These are phyloP conservation scores for Diaporthe aspalathi DNA, from an alignment of 2,329 filamentous ascomycete genomes.

Conservation along the genomic window DNA sequence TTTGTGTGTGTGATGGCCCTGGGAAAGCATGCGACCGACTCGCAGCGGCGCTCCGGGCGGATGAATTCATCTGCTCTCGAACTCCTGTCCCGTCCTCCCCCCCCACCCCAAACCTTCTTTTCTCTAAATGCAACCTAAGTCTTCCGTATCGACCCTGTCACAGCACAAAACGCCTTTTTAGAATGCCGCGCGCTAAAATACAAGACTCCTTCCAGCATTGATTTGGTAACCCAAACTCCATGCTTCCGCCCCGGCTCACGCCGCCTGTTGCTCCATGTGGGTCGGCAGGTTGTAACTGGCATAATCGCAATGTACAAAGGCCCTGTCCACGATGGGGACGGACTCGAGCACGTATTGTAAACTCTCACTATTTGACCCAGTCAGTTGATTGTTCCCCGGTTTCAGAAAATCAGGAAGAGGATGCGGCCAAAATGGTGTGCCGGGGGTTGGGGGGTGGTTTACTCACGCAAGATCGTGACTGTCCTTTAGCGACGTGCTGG, in stretches of 20 bases:
- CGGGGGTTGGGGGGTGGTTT: too few species aligned
- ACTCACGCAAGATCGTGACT: slow-evolving; percentile 77
- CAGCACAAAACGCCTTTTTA: slow-evolving; percentile 19
- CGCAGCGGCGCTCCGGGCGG: not conserved
- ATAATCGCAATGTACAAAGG: slow-evolving; percentile 76
- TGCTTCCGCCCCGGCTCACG: slow-evolving; percentile 12
- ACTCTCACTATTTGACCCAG: slow-evolving; percentile 66
- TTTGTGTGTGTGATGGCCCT: not conserved
- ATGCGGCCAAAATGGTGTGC: too few species aligned
- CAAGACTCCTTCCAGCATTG: slow-evolving; percentile 13
- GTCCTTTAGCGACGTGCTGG: slow-evolving; percentile 79
- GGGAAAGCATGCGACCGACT: slow-evolving; percentile 17
- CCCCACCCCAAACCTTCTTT: too few species aligned
- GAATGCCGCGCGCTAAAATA: not conserved
- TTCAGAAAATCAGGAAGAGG: slow-evolving; percentile 5
- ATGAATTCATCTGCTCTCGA: not conserved
- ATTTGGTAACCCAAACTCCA: not conserved
- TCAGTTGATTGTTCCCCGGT: not conserved
- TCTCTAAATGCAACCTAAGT: slow-evolving; percentile 4
- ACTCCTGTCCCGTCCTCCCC: not conserved
- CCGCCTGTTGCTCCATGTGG: slow-evolving; percentile 62
- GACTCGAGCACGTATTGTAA: slow-evolving; percentile 88
- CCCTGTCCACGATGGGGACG: slow-evolving; percentile 80
- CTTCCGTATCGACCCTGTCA: not conserved
- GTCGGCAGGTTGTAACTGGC: slow-evolving; percentile 71